phyloP scores from a whole-genome alignment of 305 asterid genomes.

The Fraxinus greggii region DNA sequence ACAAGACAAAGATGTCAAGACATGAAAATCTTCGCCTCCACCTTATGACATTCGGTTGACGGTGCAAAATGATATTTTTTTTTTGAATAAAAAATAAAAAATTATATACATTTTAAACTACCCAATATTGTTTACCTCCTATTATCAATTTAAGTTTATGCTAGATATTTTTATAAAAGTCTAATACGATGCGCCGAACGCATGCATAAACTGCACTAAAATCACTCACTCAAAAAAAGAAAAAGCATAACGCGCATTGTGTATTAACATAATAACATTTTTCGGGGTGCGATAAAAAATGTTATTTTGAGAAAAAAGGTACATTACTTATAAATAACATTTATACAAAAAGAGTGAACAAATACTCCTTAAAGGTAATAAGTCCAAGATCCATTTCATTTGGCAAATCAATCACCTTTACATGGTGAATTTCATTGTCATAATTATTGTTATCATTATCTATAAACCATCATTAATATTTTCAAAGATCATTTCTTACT shows the following conservation, averaged over 20 bases:
- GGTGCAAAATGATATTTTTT: not conserved
- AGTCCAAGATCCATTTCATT: not conserved
- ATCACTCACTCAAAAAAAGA: not conserved
- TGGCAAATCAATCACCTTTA: not conserved
- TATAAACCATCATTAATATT: not conserved
- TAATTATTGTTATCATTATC: not conserved
- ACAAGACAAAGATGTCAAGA: not conserved
- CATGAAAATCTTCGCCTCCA: not conserved
- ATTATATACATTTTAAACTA: not conserved
- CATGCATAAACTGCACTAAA: no score
- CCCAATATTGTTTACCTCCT: not conserved
- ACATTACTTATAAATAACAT: not conserved
- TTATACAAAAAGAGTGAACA: not conserved
- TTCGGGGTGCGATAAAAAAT: not conserved
- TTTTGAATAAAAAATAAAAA: not conserved
- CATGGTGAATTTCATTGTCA: conserved; percentile 1
- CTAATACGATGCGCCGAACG: not conserved
- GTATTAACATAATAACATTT: not conserved
- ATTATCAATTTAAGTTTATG: not conserved
- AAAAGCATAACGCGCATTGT: not conserved
- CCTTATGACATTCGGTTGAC: not conserved
- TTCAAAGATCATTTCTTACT: not conserved
- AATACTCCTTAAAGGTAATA: not conserved
- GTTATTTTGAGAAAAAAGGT: not conserved
- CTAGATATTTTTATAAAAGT: not conserved